phyloP scores from a whole-genome alignment of 495 filamentous ascomycete species.

The Penicillium psychrofluorescens region DNA sequence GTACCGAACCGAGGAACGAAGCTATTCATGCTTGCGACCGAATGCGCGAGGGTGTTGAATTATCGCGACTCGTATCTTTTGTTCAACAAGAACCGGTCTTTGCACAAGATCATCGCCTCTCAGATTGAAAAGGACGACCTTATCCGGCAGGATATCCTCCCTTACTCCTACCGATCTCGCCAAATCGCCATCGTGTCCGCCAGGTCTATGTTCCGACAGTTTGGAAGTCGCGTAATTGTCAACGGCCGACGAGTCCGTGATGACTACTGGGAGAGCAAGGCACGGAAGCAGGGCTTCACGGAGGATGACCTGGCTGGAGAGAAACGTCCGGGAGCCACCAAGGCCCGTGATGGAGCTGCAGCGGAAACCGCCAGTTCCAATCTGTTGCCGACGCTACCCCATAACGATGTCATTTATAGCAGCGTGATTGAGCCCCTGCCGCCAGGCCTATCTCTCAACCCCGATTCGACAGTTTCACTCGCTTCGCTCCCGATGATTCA shows the following conservation, averaged over 20 bases:
- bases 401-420: constrained; percentile 77
- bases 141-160: constrained; percentile 88
- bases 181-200: constrained; percentile 98
- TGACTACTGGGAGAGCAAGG: constrained; percentile 98
- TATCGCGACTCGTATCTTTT: constrained; percentile 97
- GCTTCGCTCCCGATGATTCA: constrained; percentile 81
- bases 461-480: constrained; percentile 49
- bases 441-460: constrained; percentile 62
- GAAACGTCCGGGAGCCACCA: constrained; percentile 88
- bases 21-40: constrained; percentile 97
- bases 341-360: constrained; percentile 65
- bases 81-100: constrained; percentile 97
- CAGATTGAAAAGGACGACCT: constrained; percentile 96
- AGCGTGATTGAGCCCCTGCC: constrained; percentile 59
- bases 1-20: constrained; percentile 88
- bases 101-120: constrained; percentile 96
- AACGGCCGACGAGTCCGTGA: constrained; percentile 87
- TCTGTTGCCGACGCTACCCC: constrained; percentile 50
- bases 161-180: constrained; percentile 94
- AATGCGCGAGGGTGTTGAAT: constrained; percentile 89
- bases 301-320: constrained; percentile 95
- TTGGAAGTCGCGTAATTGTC: constrained; percentile 89
- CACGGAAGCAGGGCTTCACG: constrained; percentile 94
- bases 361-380: constrained; percentile 34
- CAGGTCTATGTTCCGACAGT: constrained; percentile 98